These are phyloP conservation scores for Metschnikowia gruessii DNA, from an alignment of 805 yeast species.

Conservation along the genomic window DNA sequence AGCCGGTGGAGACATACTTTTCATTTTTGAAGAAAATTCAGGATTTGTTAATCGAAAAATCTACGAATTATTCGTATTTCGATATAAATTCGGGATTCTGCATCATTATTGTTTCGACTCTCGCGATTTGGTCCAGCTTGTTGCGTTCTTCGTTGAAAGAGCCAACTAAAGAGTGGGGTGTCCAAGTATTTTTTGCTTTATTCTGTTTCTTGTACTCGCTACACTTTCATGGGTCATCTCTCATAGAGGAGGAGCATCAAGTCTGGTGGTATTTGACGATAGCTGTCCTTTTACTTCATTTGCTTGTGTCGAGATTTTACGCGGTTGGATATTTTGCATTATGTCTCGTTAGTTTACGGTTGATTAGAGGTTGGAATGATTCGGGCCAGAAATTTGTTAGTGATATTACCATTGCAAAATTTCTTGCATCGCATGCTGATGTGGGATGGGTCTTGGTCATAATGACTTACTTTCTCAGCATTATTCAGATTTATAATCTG, in stretches of 20 bases:
- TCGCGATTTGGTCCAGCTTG: not conserved
- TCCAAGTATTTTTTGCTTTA: constrained; percentile 14
- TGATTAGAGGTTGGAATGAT: constrained; percentile 80
- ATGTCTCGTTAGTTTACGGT: constrained; percentile 43
- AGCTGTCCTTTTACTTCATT: constrained; percentile 14
- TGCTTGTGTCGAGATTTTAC: constrained; percentile 6
- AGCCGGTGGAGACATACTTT: constrained; percentile 23
- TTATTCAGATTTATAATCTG: constrained; percentile 23
- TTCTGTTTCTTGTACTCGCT: constrained; percentile 50
- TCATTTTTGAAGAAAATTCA: constrained; percentile 48
- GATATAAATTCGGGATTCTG: constrained; percentile 38
- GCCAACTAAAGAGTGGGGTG: not conserved
- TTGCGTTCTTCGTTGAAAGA: not conserved
- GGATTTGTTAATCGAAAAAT: constrained; percentile 48
- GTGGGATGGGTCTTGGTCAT: constrained; percentile 50
- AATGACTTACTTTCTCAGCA: constrained; percentile 33
- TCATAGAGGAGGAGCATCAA: constrained; percentile 95
- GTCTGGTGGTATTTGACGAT: constrained; percentile 73
- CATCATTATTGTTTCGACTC: constrained; percentile 9
- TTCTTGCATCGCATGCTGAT: constrained; percentile 31
- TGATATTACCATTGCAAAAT: constrained; percentile 36
- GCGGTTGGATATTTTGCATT: constrained; percentile 4
- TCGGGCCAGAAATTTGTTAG: constrained; percentile 80
- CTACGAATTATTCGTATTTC: constrained; percentile 68
- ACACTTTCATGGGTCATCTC: constrained; percentile 74